These are phyloP conservation scores for Salmacisia buchloeana DNA, from an alignment of 1,284 basidiomycete species.

Conservation along the genomic window DNA sequence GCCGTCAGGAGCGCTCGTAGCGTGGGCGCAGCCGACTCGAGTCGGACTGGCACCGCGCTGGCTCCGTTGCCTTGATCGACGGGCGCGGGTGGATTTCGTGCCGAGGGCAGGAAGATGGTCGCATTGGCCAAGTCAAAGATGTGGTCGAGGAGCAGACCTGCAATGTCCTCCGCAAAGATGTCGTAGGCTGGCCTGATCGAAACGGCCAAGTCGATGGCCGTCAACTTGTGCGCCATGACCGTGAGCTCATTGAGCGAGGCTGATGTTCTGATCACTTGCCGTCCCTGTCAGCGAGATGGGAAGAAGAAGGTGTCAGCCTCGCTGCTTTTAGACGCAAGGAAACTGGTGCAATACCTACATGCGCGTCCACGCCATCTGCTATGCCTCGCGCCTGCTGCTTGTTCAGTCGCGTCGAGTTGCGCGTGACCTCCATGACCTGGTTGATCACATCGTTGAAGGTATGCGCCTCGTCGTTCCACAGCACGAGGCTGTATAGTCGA, in stretches of 20 bases:
- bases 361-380: slow-evolving; percentile 68
- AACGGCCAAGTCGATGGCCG: slow-evolving; percentile 84
- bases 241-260: slow-evolving; percentile 18
- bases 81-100: background rate
- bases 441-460: slow-evolving; percentile 83
- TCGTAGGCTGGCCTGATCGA: slow-evolving; percentile 82
- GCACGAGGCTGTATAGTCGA: slow-evolving; percentile 67
- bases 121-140: slow-evolving; percentile 42
- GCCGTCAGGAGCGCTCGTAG: slow-evolving; percentile 56
- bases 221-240: slow-evolving; percentile 56
- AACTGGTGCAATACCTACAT: slow-evolving; percentile 6
- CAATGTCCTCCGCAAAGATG: slow-evolving; percentile 81
- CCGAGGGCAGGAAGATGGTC: slow-evolving; percentile 25
- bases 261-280: slow-evolving; percentile 77
- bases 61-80: background rate
- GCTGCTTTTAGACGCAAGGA: background rate
- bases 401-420: slow-evolving; percentile 17
- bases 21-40: slow-evolving; percentile 61
- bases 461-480: slow-evolving; percentile 98
- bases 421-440: slow-evolving; percentile 50
- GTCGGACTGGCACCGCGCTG: background rate
- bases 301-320: background rate
- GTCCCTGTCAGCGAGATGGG: slow-evolving; percentile 51
- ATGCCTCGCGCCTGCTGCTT: slow-evolving; percentile 57
- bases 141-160: slow-evolving; percentile 53